A percentile compares a stretch with the other conserved stretches of the same genome.
These are phyloP conservation scores for Paspalum vaginatum DNA, from an alignment of 176 grass and related monocot genomes.

Conservation along the genomic window DNA sequence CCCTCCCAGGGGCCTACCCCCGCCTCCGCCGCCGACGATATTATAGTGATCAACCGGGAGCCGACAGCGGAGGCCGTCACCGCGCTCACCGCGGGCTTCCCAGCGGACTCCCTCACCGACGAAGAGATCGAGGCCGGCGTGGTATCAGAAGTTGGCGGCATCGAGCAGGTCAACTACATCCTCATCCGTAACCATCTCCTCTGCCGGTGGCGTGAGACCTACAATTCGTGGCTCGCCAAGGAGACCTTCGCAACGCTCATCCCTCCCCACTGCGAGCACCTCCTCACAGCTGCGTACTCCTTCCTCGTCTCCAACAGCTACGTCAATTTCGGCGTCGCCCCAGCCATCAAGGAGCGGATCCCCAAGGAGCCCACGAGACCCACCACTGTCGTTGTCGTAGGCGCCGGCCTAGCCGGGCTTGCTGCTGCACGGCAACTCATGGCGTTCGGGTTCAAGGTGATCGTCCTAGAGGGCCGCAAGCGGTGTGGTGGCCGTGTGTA, in stretches of 20 bases:
- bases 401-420: slow-evolving; percentile 79
- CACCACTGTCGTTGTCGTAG: slow-evolving; percentile 64
- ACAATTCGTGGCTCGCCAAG: slow-evolving; percentile 74
- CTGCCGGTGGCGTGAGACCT: slow-evolving; percentile 79
- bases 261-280: slow-evolving; percentile 78
- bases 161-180: slow-evolving; percentile 99
- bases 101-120: slow-evolving; percentile 92
- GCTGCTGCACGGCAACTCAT: slow-evolving; percentile 82
- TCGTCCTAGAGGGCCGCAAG: slow-evolving; percentile 86
- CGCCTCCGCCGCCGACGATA: slow-evolving; percentile 67
- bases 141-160: slow-evolving; percentile 87
- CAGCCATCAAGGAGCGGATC: slow-evolving; percentile 74
- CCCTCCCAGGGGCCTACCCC: slow-evolving; percentile 11
- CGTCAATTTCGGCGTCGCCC: slow-evolving; percentile 89
- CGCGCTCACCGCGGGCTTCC: slow-evolving; percentile 84
- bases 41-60: slow-evolving; percentile 98
- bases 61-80: slow-evolving; percentile 89
- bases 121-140: slow-evolving; percentile 98
- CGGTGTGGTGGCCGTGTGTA: slow-evolving; percentile 88
- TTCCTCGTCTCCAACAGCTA: slow-evolving; percentile 86
- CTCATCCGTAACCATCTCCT: slow-evolving; percentile 96
- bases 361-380: slow-evolving; percentile 75
- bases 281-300: slow-evolving; percentile 84
- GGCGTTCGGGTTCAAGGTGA: slow-evolving; percentile 81
- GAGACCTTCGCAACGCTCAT: slow-evolving; percentile 65